phyloP scores from a whole-genome alignment of 352 stramenopile genomes.

The Globisporangium yorkense region DNA sequence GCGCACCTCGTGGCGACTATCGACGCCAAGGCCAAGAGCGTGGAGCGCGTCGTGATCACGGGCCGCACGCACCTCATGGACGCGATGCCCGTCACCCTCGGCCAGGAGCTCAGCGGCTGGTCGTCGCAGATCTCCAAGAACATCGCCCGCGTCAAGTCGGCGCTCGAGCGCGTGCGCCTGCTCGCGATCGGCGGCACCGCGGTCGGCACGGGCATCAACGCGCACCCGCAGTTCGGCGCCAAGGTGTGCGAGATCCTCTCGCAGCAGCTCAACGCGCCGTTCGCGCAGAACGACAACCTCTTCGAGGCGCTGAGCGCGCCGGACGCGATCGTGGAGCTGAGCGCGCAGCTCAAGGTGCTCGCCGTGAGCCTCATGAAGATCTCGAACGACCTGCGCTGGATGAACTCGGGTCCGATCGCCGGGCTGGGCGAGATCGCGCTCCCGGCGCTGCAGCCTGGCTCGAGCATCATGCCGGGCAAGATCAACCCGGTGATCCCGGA shows the following conservation, averaged over 20 bases:
- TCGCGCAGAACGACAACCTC: slow-evolving; percentile 46
- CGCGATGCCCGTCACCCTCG: slow-evolving; percentile 51
- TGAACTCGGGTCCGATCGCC: slow-evolving; percentile 90
- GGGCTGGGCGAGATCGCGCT: slow-evolving; percentile 90
- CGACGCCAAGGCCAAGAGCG: slow-evolving; percentile 26
- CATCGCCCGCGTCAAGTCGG: slow-evolving; percentile 37
- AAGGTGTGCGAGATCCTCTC: slow-evolving; percentile 39
- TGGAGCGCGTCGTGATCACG: slow-evolving; percentile 47
- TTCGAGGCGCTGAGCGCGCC: slow-evolving; percentile 90
- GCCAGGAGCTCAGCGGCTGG: slow-evolving; percentile 44
- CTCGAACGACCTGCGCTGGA: slow-evolving; percentile 90
- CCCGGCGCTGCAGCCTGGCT: slow-evolving; percentile 90
- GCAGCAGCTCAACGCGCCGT: slow-evolving; percentile 25
- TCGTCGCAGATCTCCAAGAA: slow-evolving; percentile 48
- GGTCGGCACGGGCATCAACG: slow-evolving; percentile 61
- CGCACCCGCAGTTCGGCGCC: slow-evolving; percentile 35
- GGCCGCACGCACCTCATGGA: slow-evolving; percentile 76
- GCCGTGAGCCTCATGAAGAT: slow-evolving; percentile 93
- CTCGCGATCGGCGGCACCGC: slow-evolving; percentile 54
- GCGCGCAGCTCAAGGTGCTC: slow-evolving; percentile 88
- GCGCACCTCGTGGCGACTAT: slow-evolving; percentile 30
- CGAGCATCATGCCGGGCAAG: slow-evolving; percentile 97
- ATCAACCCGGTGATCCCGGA: slow-evolving; percentile 89
- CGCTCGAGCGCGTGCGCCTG: slow-evolving; percentile 38
- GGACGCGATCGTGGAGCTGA: slow-evolving; percentile 91